Percentiles rank a stretch among this genome's conserved stretches.
Evolutionary conservation across 192 early-diverging fungal genomes (phyloP).

Genomic region (Gigaspora rosea): DNA sequence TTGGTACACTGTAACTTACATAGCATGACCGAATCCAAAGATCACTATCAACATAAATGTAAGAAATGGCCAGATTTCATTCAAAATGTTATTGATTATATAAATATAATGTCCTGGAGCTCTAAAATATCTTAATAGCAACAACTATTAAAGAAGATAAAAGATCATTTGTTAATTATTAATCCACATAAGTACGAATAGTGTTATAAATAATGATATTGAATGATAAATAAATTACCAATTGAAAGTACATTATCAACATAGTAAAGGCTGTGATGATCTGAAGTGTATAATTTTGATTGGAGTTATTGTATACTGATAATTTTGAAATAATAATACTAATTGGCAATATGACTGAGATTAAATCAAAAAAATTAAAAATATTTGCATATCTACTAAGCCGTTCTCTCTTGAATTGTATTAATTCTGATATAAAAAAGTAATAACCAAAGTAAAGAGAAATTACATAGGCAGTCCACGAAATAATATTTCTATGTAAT

Average conservation of each 20-base stretch:
- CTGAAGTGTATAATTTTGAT: too few relatives aligned
- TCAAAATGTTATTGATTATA: not conserved
- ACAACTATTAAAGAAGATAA: not conserved
- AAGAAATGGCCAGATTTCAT: not conserved
- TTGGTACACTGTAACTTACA: too few relatives aligned
- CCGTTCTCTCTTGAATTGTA: not conserved
- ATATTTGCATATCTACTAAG: not conserved
- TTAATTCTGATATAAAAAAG: not conserved
- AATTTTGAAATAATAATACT: not conserved
- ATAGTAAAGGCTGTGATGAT: not conserved
- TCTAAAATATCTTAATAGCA: not conserved
- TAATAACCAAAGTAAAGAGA: not conserved
- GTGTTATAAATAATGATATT: too few relatives aligned
- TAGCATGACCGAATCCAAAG: conserved; percentile 2
- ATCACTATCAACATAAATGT: not conserved
- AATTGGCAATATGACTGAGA: not conserved
- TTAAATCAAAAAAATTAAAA: conserved; percentile 8
- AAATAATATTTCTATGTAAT: not conserved
- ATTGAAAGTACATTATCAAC: not conserved
- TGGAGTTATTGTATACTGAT: not conserved
- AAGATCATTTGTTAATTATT: not conserved
- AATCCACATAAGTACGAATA: not conserved
- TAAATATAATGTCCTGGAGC: not conserved
- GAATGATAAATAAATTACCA: not conserved
- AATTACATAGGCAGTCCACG: not conserved